Evolutionary conservation across 2,329 filamentous ascomycete species (phyloP).

Genomic region (Colletotrichum falcatum): DNA sequence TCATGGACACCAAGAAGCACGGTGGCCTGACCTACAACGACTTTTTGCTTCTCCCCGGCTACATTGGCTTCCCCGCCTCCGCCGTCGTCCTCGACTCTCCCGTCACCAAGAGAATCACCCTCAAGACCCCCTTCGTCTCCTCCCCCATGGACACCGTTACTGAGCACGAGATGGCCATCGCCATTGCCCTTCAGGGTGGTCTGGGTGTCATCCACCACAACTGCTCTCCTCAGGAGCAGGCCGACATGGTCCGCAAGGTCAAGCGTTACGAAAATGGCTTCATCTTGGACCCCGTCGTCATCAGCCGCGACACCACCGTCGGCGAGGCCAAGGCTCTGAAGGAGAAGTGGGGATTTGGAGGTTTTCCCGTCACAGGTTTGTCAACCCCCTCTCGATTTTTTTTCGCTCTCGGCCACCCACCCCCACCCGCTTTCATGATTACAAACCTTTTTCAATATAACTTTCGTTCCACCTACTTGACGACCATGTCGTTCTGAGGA

Average conservation of each 20-base stretch:
- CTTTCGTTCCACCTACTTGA: conserved; percentile 99
- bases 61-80: conserved; percentile 96
- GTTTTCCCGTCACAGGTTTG: conserved; percentile 98
- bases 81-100: conserved; percentile 90
- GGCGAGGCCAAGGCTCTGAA: conserved; percentile 92
- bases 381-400: conserved; percentile 44
- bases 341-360: conserved; percentile 98
- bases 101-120: conserved; percentile 92
- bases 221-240: conserved; percentile 96
- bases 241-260: conserved; percentile 98
- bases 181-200: conserved; percentile 90
- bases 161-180: conserved; percentile 99
- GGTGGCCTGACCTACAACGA: conserved; percentile 99
- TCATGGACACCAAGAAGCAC: conserved; percentile 91
- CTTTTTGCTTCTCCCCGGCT: conserved; percentile 95
- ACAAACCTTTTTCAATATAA: conserved; percentile 85
- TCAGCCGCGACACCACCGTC: conserved; percentile 87
- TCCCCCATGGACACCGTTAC: conserved; percentile 99
- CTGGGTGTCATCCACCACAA: conserved; percentile 99
- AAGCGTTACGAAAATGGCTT: conserved; percentile 99
- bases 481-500: conserved; percentile 85
- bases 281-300: conserved; percentile 94
- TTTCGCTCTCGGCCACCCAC: background rate
- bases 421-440: conserved; percentile 73
- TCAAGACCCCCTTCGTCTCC: conserved; percentile 97